These are phyloP conservation scores for Danielia reshetovae DNA, from an alignment of 805 yeast species.

Conservation along the genomic window DNA sequence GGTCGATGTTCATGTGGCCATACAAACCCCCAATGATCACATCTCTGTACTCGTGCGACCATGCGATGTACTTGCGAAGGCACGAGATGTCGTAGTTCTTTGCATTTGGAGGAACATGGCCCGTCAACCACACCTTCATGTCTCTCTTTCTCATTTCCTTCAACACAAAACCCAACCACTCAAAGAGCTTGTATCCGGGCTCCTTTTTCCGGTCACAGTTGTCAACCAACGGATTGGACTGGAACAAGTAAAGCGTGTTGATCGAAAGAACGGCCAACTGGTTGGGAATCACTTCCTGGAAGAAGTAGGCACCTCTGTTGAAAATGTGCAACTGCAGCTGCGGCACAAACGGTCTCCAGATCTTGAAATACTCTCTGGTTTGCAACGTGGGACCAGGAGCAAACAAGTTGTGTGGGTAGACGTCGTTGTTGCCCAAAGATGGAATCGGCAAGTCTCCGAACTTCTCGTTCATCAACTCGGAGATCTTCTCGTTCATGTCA, in stretches of 20 bases:
- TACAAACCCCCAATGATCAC: conserved; percentile 77
- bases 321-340: conserved; percentile 73
- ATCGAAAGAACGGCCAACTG: conserved; percentile 75
- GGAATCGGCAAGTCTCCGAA: conserved; percentile 61
- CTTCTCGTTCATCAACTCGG: conserved; percentile 46
- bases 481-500: conserved; percentile 59
- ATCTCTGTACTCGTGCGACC: conserved; percentile 82
- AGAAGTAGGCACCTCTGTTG: conserved; percentile 69
- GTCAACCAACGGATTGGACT: conserved; percentile 78
- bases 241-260: conserved; percentile 72
- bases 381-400: conserved; percentile 87
- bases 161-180: conserved; percentile 74
- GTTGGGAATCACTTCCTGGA: conserved; percentile 75
- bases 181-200: conserved; percentile 74
- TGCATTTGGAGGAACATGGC: conserved; percentile 85
- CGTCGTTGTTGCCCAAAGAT: conserved; percentile 81
- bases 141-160: conserved; percentile 68
- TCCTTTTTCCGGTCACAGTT: conserved; percentile 67
- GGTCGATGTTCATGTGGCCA: conserved; percentile 91
- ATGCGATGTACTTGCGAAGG: conserved; percentile 68
- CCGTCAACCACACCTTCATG: conserved; percentile 83
- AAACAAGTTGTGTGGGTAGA: conserved; percentile 82
- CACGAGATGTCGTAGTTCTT: conserved; percentile 75
- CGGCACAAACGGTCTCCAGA: conserved; percentile 75
- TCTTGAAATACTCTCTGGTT: conserved; percentile 68